A percentile compares a stretch with the other conserved stretches of the same genome.
Evolutionary conservation across 208 protist species (phyloP).

Genomic region (Phytomonas sp.): DNA sequence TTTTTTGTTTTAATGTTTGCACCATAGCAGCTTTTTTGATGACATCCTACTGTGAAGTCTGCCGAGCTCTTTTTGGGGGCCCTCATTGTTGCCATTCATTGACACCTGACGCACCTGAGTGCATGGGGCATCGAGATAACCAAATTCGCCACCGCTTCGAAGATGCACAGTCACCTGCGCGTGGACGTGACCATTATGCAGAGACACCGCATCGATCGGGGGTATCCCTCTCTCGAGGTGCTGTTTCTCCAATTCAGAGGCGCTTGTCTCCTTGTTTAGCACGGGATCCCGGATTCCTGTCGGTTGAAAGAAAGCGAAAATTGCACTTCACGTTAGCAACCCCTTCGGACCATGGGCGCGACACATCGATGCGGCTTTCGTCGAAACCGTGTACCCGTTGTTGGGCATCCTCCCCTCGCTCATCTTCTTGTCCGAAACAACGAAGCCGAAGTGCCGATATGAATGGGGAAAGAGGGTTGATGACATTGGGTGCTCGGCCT

Average conservation of each 20-base stretch:
- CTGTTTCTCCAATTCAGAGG: background rate
- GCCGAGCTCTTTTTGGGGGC: constrained; percentile 30
- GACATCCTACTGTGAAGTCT: constrained; percentile 80
- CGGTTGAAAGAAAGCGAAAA: background rate
- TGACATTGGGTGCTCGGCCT: background rate
- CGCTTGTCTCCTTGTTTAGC: background rate
- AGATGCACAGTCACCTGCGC: background rate
- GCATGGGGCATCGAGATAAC: background rate
- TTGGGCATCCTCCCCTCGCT: background rate
- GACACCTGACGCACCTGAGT: background rate
- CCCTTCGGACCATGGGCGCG: background rate
- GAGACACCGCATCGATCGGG: constrained; percentile 16
- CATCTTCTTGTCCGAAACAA: background rate
- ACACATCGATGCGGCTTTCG: background rate
- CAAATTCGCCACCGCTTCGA: background rate
- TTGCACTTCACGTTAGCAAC: background rate
- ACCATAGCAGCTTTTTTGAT: constrained; percentile 18
- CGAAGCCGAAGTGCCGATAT: background rate
- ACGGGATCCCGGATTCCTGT: background rate
- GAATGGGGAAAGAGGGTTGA: background rate
- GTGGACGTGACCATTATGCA: constrained; percentile 10
- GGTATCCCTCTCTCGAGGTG: background rate
- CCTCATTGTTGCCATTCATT: constrained; percentile 17
- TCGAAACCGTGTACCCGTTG: background rate
- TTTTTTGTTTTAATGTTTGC: constrained; percentile 10